Percentiles rank a stretch among this genome's conserved stretches.
phyloP scores from a whole-genome alignment of 352 stramenopile genomes.

The Pythium pectinolyticum region DNA sequence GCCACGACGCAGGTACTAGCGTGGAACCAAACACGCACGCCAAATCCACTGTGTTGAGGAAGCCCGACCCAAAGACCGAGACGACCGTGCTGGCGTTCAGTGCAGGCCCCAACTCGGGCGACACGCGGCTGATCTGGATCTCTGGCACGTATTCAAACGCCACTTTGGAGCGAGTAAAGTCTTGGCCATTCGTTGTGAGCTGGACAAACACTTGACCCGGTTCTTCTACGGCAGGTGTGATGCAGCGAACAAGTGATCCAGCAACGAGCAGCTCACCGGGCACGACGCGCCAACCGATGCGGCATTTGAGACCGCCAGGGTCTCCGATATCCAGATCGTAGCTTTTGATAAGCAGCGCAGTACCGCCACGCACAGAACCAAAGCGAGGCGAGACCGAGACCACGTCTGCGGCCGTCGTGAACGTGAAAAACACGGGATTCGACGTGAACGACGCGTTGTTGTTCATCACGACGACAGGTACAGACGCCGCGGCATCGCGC shows the following conservation, averaged over 20 bases:
- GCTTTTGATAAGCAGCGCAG: constrained; percentile 49
- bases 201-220: constrained; percentile 42
- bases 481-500: constrained; percentile 35
- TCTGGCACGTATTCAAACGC: constrained; percentile 50
- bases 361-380: constrained; percentile 54
- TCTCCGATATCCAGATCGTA: constrained; percentile 61
- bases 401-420: constrained; percentile 50
- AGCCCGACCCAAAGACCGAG: constrained; percentile 58
- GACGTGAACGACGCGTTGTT: constrained; percentile 63
- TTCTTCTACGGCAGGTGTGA: constrained; percentile 34
- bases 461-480: constrained; percentile 59
- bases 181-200: constrained; percentile 55
- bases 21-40: constrained; percentile 51
- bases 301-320: constrained; percentile 36
- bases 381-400: constrained; percentile 54
- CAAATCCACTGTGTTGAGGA: constrained; percentile 57
- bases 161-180: constrained; percentile 46
- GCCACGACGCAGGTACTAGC: constrained; percentile 44
- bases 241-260: constrained; percentile 38
- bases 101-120: constrained; percentile 57
- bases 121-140: constrained; percentile 45
- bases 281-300: constrained; percentile 37
- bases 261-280: constrained; percentile 38
- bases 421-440: constrained; percentile 83
- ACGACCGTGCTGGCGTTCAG: constrained; percentile 60